A percentile compares a stretch with the other conserved stretches of the same genome.
Conservation (phyloP, 1,284 basidiomycete genomes). For the Xerocomus minutiporus region DNA sequence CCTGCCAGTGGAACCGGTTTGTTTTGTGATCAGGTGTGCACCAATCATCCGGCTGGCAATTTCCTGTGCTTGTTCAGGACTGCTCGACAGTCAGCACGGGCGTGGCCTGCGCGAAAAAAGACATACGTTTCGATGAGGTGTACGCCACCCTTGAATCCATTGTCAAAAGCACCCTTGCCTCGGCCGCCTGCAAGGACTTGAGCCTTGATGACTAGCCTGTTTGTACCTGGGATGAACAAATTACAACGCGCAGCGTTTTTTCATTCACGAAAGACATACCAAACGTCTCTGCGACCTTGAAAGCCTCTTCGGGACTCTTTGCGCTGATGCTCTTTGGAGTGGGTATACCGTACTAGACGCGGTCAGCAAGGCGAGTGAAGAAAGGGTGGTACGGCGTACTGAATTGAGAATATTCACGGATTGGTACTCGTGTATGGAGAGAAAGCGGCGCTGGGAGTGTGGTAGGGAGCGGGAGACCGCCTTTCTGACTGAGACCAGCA, state of each 20-base stretch:
- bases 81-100: constrained; percentile 32
- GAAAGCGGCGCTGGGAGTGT: constrained; percentile 68
- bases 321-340: constrained; percentile 93
- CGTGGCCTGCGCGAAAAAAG: background rate
- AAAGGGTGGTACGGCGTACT: constrained; percentile 42
- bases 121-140: constrained; percentile 87
- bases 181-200: constrained; percentile 98
- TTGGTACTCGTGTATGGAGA: constrained; percentile 99
- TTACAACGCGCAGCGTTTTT: background rate
- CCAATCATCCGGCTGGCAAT: constrained; percentile 93
- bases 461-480: constrained; percentile 37
- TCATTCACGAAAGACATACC: constrained; percentile 42
- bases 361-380: constrained; percentile 4
- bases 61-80: constrained; percentile 86
- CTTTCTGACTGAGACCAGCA: constrained; percentile 63
- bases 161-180: constrained; percentile 97
- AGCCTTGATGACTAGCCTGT: constrained; percentile 91
- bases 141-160: constrained; percentile 95
- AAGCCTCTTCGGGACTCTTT: constrained; percentile 87
- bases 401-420: constrained; percentile 93
- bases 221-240: constrained; percentile 43
- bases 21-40: constrained; percentile 95
- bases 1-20: constrained; percentile 91
- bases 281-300: constrained; percentile 84
- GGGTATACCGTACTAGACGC: constrained; percentile 82